Conservation (phyloP, 352 stramenopile genomes). For the Blastocystis sp. region DNA sequence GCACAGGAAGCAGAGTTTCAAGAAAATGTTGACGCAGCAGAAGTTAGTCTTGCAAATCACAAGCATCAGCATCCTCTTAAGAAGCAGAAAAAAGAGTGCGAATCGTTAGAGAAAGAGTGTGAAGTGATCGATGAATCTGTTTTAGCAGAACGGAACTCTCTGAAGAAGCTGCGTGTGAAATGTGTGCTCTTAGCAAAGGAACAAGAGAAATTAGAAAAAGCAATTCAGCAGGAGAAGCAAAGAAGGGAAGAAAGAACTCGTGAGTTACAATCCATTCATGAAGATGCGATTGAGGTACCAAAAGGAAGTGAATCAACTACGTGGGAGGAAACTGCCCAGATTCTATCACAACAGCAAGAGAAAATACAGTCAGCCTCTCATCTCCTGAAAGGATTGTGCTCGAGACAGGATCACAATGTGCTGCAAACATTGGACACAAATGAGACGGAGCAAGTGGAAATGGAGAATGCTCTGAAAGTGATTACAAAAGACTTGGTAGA, state of each 20-base stretch:
- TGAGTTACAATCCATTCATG: neutral
- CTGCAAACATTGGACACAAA: neutral
- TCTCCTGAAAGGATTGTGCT: neutral
- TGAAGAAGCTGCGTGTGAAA: neutral
- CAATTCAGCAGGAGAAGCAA: neutral
- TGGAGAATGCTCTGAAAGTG: neutral
- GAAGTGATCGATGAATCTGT: neutral
- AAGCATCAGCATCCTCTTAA: neutral
- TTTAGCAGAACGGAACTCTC: neutral
- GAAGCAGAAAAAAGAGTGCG: neutral
- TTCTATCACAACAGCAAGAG: neutral
- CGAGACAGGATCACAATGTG: neutral
- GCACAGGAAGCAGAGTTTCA: neutral
- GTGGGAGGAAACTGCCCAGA: neutral
- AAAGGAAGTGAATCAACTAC: neutral
- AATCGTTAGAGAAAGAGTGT: neutral
- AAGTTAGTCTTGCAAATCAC: neutral
- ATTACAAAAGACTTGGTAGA: neutral
- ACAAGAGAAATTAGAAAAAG: neutral
- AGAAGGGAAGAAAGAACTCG: neutral
- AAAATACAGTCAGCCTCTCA: neutral
- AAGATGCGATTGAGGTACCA: neutral
- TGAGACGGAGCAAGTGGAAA: neutral
- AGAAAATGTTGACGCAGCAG: neutral
- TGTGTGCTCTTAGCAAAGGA: neutral